Percentiles rank a stretch among this genome's conserved stretches.
These are phyloP conservation scores for Setomelanomma holmii DNA, from an alignment of 2,329 filamentous ascomycete species.

Conservation along the genomic window DNA sequence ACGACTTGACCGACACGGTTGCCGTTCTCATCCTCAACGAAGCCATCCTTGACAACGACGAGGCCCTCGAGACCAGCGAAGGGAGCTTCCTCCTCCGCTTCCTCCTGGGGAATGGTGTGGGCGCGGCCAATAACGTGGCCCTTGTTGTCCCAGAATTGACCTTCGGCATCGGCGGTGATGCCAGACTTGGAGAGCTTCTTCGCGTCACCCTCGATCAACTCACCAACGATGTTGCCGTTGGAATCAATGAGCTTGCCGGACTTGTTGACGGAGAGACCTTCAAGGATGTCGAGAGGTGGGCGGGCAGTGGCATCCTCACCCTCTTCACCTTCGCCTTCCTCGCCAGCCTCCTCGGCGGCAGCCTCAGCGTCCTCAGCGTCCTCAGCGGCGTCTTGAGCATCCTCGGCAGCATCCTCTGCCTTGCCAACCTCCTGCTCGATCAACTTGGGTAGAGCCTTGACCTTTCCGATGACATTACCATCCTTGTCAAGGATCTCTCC, in stretches of 20 bases:
- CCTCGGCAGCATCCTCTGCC: slow-evolving; percentile 35
- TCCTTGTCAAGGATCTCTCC: slow-evolving; percentile 70
- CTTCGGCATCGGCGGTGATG: slow-evolving; percentile 53
- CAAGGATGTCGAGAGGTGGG: slow-evolving; percentile 58
- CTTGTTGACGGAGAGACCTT: slow-evolving; percentile 59
- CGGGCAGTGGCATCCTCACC: slow-evolving; percentile 46
- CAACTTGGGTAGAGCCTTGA: slow-evolving; percentile 60
- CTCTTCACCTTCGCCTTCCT: slow-evolving; percentile 41
- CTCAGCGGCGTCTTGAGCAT: slow-evolving; percentile 45
- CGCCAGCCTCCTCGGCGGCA: slow-evolving; percentile 39
- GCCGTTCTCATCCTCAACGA: slow-evolving; percentile 58
- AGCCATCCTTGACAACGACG: slow-evolving; percentile 58
- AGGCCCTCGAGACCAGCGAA: slow-evolving; percentile 61
- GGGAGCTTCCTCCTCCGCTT: slow-evolving; percentile 56
- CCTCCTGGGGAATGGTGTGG: slow-evolving; percentile 55
- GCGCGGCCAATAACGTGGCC: slow-evolving; percentile 60
- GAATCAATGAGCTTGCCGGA: slow-evolving; percentile 58
- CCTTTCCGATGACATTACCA: slow-evolving; percentile 68
- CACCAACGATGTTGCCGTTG: slow-evolving; percentile 57
- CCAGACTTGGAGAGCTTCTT: slow-evolving; percentile 62
- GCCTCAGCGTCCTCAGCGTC: slow-evolving; percentile 10
- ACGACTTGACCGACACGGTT: slow-evolving; percentile 58
- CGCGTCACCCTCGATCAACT: slow-evolving; percentile 58
- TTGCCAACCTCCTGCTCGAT: slow-evolving; percentile 43
- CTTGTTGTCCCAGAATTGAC: slow-evolving; percentile 63